A percentile compares a stretch with the other conserved stretches of the same genome.
phyloP scores from a whole-genome alignment of 2,329 filamentous ascomycete genomes.

The Cladosporium phlei region DNA sequence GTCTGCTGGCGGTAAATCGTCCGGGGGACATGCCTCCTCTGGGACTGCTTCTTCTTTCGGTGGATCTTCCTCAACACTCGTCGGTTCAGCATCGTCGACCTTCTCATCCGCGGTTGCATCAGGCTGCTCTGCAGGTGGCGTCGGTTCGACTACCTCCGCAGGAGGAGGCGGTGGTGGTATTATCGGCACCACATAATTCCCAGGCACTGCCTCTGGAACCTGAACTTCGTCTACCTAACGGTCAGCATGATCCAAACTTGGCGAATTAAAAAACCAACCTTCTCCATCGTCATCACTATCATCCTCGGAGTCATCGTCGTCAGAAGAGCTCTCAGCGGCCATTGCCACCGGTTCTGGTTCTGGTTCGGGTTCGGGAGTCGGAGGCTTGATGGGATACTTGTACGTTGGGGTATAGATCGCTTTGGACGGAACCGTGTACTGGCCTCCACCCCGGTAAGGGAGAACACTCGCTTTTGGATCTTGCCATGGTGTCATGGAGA shows the following conservation, averaged over 20 bases:
- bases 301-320: constrained; percentile 4
- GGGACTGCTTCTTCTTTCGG: neutral
- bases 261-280: neutral
- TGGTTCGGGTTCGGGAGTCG: constrained; percentile 1
- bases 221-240: neutral
- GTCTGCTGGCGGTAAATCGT: too few relatives aligned
- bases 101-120: neutral
- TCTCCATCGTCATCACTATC: neutral
- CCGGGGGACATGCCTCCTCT: too few relatives aligned
- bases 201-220: neutral
- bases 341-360: too few relatives aligned
- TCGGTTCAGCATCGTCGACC: neutral
- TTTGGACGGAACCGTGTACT: constrained; percentile 1
- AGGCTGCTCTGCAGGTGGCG: neutral
- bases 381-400: constrained; percentile 9
- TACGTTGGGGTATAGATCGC: constrained; percentile 5
- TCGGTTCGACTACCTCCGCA: neutral
- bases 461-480: constrained; percentile 7
- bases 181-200: neutral
- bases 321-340: too few relatives aligned
- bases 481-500: constrained; percentile 10
- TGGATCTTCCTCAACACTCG: neutral
- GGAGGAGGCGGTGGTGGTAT: neutral
- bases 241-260: neutral
- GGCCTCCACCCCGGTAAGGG: constrained; percentile 4